phyloP scores from a whole-genome alignment of 2,329 filamentous ascomycete genomes.

The Penicillium sp. region DNA sequence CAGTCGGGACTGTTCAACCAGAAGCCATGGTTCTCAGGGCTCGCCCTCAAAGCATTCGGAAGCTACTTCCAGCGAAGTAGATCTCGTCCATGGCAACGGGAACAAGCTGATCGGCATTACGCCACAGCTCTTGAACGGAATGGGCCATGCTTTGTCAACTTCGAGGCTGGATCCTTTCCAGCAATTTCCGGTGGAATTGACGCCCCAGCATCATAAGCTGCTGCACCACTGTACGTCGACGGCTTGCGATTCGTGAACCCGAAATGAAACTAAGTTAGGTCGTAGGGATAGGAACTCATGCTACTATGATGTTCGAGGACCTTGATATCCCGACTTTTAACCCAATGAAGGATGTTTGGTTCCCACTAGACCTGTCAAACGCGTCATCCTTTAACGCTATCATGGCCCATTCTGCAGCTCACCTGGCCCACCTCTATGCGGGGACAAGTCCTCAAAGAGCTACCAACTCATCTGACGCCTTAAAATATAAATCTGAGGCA shows the following conservation, averaged over 20 bases:
- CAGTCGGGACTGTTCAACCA: neutral
- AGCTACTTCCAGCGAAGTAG: neutral
- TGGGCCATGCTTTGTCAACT: slow-evolving; percentile 29
- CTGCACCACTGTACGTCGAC: slow-evolving; percentile 36
- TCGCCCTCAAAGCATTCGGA: neutral
- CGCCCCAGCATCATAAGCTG: slow-evolving; percentile 36
- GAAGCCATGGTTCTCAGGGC: neutral
- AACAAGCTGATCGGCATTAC: slow-evolving; percentile 9
- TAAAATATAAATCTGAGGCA: slow-evolving; percentile 37
- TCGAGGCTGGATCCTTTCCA: slow-evolving; percentile 37
- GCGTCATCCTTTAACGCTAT: slow-evolving; percentile 42
- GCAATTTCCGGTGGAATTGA: slow-evolving; percentile 34
- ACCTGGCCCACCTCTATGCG: slow-evolving; percentile 36
- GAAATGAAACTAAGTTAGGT: neutral
- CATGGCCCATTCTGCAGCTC: slow-evolving; percentile 44
- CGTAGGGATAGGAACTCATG: slow-evolving; percentile 31
- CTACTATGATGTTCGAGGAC: slow-evolving; percentile 35
- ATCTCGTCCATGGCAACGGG: neutral
- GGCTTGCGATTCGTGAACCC: neutral
- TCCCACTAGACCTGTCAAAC: slow-evolving; percentile 43
- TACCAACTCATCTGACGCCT: slow-evolving; percentile 19
- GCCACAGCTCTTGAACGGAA: slow-evolving; percentile 21
- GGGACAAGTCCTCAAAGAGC: slow-evolving; percentile 22
- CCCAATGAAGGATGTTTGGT: slow-evolving; percentile 43
- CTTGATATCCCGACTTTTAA: slow-evolving; percentile 31